Evolutionary conservation across 768 basidiomycete genomes (phyloP).

Genomic region (Pleurotus cornucopiae): DNA sequence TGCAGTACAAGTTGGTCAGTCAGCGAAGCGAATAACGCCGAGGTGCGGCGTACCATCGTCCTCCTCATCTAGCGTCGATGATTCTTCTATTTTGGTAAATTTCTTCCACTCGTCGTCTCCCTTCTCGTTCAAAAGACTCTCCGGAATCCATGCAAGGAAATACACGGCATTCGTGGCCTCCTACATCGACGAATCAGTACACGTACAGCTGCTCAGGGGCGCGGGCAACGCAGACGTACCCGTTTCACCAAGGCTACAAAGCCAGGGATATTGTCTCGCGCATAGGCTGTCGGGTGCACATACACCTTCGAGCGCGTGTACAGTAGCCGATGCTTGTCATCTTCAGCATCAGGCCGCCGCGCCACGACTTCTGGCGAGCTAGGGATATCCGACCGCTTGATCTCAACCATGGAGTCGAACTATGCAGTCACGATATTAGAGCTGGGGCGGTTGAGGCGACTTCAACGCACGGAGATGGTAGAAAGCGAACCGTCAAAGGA

Average conservation of each 20-base stretch:
- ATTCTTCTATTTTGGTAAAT: constrained; percentile 81
- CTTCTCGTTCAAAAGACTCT: constrained; percentile 76
- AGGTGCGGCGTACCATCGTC: constrained; percentile 56
- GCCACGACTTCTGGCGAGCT: constrained; percentile 16
- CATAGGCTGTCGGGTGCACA: constrained; percentile 89
- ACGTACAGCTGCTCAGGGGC: neutral
- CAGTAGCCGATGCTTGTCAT: constrained; percentile 70
- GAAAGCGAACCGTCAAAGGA: constrained; percentile 44
- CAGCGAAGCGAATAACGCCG: constrained; percentile 1
- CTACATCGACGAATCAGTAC: constrained; percentile 29
- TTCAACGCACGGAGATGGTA: constrained; percentile 39
- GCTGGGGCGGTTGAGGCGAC: constrained; percentile 7
- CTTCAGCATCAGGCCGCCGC: constrained; percentile 26
- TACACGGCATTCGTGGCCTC: constrained; percentile 74
- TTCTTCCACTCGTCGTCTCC: constrained; percentile 87
- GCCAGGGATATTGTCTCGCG: constrained; percentile 90
- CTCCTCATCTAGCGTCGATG: constrained; percentile 52
- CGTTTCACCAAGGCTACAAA: constrained; percentile 90
- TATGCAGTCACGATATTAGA: constrained; percentile 14
- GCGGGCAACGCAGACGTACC: constrained; percentile 51
- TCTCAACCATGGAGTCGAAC: constrained; percentile 75
- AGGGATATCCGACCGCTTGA: constrained; percentile 40
- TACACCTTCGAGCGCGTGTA: constrained; percentile 95
- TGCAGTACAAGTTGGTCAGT: constrained; percentile 20
- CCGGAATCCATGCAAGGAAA: constrained; percentile 92